Conservation (phyloP, 1,284 basidiomycete genomes). For the Heterobasidion occidentale region DNA sequence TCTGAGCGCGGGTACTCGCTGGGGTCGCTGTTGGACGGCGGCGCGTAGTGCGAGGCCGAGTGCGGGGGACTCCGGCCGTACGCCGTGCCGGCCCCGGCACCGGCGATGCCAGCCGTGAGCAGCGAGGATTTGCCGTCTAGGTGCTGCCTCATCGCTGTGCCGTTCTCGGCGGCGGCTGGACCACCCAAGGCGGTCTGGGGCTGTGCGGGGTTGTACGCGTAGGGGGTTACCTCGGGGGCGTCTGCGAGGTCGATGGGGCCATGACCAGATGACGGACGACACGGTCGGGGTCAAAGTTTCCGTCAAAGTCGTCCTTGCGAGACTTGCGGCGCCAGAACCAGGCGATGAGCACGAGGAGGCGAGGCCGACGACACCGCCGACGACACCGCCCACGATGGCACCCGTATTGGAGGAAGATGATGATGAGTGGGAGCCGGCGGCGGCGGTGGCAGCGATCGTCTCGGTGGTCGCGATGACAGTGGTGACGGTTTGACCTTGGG, state of each 20-base stretch:
- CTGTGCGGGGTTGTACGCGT: slow-evolving; percentile 16
- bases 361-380: slow-evolving; percentile 19
- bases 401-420: slow-evolving; percentile 12
- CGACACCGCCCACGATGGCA: slow-evolving; percentile 22
- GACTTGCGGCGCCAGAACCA: slow-evolving; percentile 15
- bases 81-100: slow-evolving; percentile 11
- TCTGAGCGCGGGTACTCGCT: slow-evolving; percentile 18
- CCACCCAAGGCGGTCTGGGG: slow-evolving; percentile 2
- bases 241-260: slow-evolving; percentile 25
- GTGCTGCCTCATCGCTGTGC: slow-evolving; percentile 18
- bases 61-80: slow-evolving; percentile 2
- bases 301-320: slow-evolving; percentile 34
- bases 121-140: slow-evolving; percentile 16
- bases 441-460: background rate
- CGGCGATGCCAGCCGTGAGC: slow-evolving; percentile 15
- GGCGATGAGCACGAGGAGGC: slow-evolving; percentile 11
- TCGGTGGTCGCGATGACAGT: slow-evolving; percentile 6
- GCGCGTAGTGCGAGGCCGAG: slow-evolving; percentile 14
- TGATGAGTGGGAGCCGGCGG: background rate
- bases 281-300: slow-evolving; percentile 43
- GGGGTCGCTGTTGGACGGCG: slow-evolving; percentile 1
- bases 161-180: background rate
- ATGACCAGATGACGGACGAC: slow-evolving; percentile 20
- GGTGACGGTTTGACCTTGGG: slow-evolving; percentile 7
- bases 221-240: slow-evolving; percentile 28